A percentile compares a stretch with the other conserved stretches of the same genome.
phyloP scores from a whole-genome alignment of 2,329 filamentous ascomycete species.

The Metarhizium rileyi region DNA sequence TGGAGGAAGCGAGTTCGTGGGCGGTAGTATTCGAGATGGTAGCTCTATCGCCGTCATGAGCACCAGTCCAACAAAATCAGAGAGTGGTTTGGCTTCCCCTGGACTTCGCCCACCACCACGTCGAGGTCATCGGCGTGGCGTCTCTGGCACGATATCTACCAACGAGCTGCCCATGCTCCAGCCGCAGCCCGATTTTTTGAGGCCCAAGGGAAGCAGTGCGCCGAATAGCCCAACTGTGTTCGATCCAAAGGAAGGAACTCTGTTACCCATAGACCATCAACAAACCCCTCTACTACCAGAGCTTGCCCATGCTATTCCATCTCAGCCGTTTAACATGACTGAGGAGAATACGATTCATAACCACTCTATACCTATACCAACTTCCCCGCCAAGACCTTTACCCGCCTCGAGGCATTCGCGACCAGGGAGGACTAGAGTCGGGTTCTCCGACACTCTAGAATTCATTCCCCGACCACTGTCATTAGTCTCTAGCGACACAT shows the following conservation, averaged over 20 bases:
- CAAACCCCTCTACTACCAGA: conserved; percentile 6
- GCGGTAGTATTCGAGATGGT: conserved; percentile 53
- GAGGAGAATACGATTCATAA: conserved; percentile 2
- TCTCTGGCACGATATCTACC: conserved; percentile 72
- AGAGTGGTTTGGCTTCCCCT: conserved; percentile 48
- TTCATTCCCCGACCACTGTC: conserved; percentile 78
- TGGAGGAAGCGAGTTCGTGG: conserved; percentile 79
- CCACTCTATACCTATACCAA: conserved; percentile 3
- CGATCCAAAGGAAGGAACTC: conserved; percentile 15
- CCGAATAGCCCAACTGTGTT: conserved; percentile 49
- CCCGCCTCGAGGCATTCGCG: conserved; percentile 19
- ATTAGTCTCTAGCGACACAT: conserved; percentile 73
- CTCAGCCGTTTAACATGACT: background rate
- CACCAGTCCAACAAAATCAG: conserved; percentile 58
- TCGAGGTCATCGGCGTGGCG: conserved; percentile 59
- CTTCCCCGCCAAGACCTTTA: conserved; percentile 7
- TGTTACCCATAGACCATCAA: conserved; percentile 14
- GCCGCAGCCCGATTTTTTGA: conserved; percentile 41
- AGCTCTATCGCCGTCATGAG: conserved; percentile 53
- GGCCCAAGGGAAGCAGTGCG: conserved; percentile 50
- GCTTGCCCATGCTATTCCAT: conserved; percentile 1
- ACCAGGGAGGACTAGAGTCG: conserved; percentile 54
- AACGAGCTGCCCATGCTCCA: conserved; percentile 71
- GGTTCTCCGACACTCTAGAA: conserved; percentile 76
- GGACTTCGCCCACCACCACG: conserved; percentile 43